Evolutionary conservation across 176 grass and related monocot species (phyloP).

Genomic region (Rhynchospora breviuscula): DNA sequence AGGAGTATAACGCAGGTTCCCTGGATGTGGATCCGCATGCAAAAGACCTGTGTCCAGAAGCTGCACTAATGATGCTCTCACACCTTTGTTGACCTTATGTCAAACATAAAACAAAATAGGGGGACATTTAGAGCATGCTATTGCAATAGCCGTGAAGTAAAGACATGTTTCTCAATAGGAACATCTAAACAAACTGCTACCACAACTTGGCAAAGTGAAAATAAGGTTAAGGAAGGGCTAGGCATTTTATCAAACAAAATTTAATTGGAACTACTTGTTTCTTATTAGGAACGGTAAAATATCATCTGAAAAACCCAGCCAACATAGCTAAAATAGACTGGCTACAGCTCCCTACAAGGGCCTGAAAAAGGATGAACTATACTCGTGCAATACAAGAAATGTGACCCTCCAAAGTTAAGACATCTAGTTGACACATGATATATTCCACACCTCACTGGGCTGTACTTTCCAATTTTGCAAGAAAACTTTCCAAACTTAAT

Average conservation of each 20-base stretch:
- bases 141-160: neutral
- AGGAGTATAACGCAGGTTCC: slow-evolving; percentile 83
- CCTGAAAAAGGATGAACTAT: neutral
- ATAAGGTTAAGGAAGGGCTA: neutral
- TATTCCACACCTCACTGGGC: neutral
- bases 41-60: slow-evolving; percentile 94
- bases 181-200: neutral
- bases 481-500: neutral
- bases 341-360: neutral
- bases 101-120: slow-evolving; percentile 6
- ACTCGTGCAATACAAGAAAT: neutral
- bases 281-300: neutral
- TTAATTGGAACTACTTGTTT: neutral
- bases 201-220: neutral
- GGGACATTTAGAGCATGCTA: neutral
- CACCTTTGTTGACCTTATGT: slow-evolving; percentile 90
- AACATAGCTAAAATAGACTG: neutral
- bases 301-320: neutral
- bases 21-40: slow-evolving; percentile 94
- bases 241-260: neutral
- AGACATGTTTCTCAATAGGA: neutral
- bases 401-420: neutral
- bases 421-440: neutral
- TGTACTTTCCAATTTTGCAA: neutral
- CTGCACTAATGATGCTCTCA: slow-evolving; percentile 71